A percentile compares a stretch with the other conserved stretches of the same genome.
Conservation (phyloP, 345 rosid genomes). For the Boechera divaricarpa region DNA sequence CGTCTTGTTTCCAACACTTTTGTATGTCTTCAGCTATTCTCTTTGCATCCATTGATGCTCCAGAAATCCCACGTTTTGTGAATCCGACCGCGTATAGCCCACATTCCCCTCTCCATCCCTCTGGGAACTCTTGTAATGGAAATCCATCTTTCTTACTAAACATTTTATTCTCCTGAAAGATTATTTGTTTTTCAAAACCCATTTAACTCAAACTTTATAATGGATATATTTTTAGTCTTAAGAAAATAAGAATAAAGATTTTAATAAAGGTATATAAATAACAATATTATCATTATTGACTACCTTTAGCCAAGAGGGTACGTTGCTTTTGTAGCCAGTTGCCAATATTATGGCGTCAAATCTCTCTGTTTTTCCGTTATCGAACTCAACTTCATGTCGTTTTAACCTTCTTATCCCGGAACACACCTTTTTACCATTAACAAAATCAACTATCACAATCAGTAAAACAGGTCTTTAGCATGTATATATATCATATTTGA, state of each 20-base stretch:
- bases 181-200: background rate
- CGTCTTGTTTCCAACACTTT: constrained; percentile 50
- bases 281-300: constrained; percentile 16
- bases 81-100: constrained; percentile 96
- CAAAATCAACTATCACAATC: constrained; percentile 31
- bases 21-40: constrained; percentile 75
- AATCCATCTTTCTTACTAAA: constrained; percentile 82
- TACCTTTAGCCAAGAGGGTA: constrained; percentile 95
- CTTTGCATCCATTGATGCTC: constrained; percentile 84
- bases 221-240: background rate
- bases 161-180: constrained; percentile 69
- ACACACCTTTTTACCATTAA: constrained; percentile 54
- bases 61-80: constrained; percentile 81
- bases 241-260: background rate
- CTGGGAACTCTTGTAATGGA: constrained; percentile 72
- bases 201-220: constrained; percentile 5
- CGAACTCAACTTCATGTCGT: constrained; percentile 64
- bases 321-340: constrained; percentile 95
- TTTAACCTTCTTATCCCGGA: constrained; percentile 67
- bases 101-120: constrained; percentile 94
- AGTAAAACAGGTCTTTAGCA: constrained; percentile 15
- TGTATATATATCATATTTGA: background rate
- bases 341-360: constrained; percentile 89
- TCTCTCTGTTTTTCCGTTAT: constrained; percentile 59
- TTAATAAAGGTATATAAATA: constrained; percentile 2